Percentiles rank a stretch among this genome's conserved stretches.
Conservation (phyloP, 1,139 yeast species). For the Nakaseomyces glabratus region DNA sequence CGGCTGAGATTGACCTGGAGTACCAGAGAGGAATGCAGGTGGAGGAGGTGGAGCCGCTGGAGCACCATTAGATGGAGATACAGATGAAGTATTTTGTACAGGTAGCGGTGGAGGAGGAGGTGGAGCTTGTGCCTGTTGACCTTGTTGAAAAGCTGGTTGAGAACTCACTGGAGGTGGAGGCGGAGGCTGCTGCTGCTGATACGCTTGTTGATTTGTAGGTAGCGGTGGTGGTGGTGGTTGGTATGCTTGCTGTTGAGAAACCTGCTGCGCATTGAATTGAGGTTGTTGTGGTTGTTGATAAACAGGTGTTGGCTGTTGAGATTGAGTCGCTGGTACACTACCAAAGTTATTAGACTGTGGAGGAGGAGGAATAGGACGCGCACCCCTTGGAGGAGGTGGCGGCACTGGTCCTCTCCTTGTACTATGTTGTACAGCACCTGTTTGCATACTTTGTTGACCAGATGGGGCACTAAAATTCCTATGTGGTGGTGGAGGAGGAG, state of each 20-base stretch:
- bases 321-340: constrained; percentile 26
- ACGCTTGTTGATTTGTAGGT: constrained; percentile 1
- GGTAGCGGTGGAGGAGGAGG: constrained; percentile 17
- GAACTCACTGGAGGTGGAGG: constrained; percentile 10
- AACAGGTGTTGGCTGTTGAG: constrained; percentile 12
- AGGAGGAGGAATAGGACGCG: constrained; percentile 16
- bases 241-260: constrained; percentile 6
- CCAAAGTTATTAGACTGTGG: constrained; percentile 14
- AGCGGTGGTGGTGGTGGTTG: constrained; percentile 11
- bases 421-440: constrained; percentile 29
- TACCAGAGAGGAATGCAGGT: constrained; percentile 17
- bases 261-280: constrained; percentile 18
- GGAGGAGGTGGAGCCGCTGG: constrained; percentile 24
- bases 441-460: constrained; percentile 5
- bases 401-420: constrained; percentile 20
- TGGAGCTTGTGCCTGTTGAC: constrained; percentile 26
- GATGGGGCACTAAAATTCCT: constrained; percentile 1
- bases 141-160: constrained; percentile 14
- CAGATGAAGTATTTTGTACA: constrained; percentile 10
- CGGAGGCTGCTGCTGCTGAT: constrained; percentile 11
- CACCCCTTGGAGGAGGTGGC: constrained; percentile 21
- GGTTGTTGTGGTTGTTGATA: constrained; percentile 19
- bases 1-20: constrained; percentile 20
- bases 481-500: constrained; percentile 25
- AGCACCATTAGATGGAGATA: constrained; percentile 13